Evolutionary conservation across 805 yeast species (phyloP), one percentile per base, ranked within the genome.

Genomic region (Sugiyamaella valdiviana): DNA sequence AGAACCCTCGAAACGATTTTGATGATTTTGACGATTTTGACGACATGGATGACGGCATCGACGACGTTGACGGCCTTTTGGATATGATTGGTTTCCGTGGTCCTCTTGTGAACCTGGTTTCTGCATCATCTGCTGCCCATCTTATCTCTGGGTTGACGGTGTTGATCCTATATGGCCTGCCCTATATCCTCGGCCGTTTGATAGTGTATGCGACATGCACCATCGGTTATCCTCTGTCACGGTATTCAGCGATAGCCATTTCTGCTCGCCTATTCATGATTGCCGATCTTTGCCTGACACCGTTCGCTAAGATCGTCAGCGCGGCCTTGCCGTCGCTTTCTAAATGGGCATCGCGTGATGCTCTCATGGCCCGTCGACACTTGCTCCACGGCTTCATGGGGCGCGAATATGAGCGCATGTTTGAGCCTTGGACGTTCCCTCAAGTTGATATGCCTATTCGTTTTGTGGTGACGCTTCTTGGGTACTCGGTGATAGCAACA

Each of bases 1-100:
- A 19, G 23, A 37, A 14, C 16, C 40, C 21, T n/a, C 42, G 16
- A 5, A 22, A 14, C 19, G 47, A 15, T 20, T 40, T 35, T 36
- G 32, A 41, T 22, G 53, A 32, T 19, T 22, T 16, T 12, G 42
- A 42, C 10, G 24, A 23, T 4, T 53, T 45, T 5, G 56, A 58
- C 20, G 59, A 51, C 6, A 56, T 48, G 20, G 42, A 20, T 2
- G 32, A 24, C 35, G 37, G 20, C 2, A 60, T 46, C 12, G 64
- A 61, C 16, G 64, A 54, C 16, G 48, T 52, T 14, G 63, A 57
- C 16, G 68, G 64, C 3, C 44, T 62, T 9, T 45, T 59, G 17
- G 65, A 63, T 15, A 50, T 63, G n/a, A 45, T 62, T 12, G 64
- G 62, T 12, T 41, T 57, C 37, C 54, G 58, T 3, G 62, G 60